phyloP scores from a whole-genome alignment of 2,329 filamentous ascomycete genomes.

The Cucurbitaria berberidis region DNA sequence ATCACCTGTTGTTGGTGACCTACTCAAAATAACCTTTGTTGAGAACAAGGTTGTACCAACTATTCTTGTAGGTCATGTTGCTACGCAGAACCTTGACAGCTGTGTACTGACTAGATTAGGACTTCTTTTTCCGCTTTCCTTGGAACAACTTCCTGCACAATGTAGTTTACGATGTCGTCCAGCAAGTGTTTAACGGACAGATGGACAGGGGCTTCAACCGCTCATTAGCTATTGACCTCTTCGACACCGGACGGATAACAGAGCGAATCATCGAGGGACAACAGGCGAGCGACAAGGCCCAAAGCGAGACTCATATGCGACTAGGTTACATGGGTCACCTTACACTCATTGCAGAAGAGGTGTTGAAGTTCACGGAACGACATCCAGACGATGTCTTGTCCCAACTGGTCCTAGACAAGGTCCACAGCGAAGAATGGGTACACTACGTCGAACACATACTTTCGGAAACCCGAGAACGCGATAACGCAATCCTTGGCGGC shows the following conservation, averaged over 20 bases:
- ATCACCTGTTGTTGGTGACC: conserved; percentile 87
- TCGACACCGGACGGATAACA: conserved; percentile 88
- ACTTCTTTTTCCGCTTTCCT: conserved; percentile 97
- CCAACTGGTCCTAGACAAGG: conserved; percentile 81
- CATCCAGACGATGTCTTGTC: conserved; percentile 88
- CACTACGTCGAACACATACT: conserved; percentile 93
- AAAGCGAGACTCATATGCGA: conserved; percentile 82
- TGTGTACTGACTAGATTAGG: conserved; percentile 57
- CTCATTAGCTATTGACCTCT: conserved; percentile 86
- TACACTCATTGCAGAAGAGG: conserved; percentile 95
- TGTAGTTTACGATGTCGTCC: conserved; percentile 97
- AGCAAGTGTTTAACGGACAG: conserved; percentile 97
- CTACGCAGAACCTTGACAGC: neutral
- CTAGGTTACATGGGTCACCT: conserved; percentile 99
- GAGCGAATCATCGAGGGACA: conserved; percentile 92
- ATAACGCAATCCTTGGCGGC: conserved; percentile 97
- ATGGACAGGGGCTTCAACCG: conserved; percentile 97
- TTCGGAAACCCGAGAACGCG: conserved; percentile 90
- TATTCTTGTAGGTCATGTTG: conserved; percentile 74
- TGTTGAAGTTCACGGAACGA: conserved; percentile 96
- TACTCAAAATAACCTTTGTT: conserved; percentile 94
- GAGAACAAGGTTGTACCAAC: conserved; percentile 93
- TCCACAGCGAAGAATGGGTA: conserved; percentile 90
- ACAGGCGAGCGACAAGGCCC: conserved; percentile 81
- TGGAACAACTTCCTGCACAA: conserved; percentile 99